phyloP scores from a whole-genome alignment of 805 yeast genomes.

The Scheffersomyces lignosus region DNA sequence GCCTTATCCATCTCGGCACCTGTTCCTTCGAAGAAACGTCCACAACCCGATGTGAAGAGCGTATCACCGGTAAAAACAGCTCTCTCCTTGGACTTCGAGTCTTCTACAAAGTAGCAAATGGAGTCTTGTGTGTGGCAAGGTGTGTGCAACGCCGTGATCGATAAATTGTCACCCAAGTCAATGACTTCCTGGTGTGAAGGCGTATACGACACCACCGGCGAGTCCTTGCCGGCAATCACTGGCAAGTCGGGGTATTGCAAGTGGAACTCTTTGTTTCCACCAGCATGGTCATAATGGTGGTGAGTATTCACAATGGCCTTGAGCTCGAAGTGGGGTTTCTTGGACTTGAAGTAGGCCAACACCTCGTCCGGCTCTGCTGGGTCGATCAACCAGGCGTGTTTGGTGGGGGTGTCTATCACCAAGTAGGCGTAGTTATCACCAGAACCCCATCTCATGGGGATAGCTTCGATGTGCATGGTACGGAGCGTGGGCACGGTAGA shows the following conservation, averaged over 20 bases:
- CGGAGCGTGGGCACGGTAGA: too few species aligned
- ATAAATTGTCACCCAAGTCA: conserved; percentile 61
- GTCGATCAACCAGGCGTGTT: conserved; percentile 80
- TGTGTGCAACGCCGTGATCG: conserved; percentile 82
- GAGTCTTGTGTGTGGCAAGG: conserved; percentile 99
- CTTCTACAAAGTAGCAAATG: conserved; percentile 79
- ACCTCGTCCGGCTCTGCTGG: conserved; percentile 85
- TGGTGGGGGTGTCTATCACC: conserved; percentile 64
- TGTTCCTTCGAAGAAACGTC: conserved; percentile 92
- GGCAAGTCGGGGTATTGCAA: conserved; percentile 48
- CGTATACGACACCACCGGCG: conserved; percentile 68
- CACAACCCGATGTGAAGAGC: conserved; percentile 90
- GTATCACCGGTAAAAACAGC: conserved; percentile 97
- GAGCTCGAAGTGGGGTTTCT: conserved; percentile 47
- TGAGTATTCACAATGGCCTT: conserved; percentile 90
- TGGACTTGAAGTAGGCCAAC: conserved; percentile 42
- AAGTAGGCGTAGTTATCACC: conserved; percentile 92
- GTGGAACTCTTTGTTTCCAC: conserved; percentile 65
- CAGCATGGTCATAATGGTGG: conserved; percentile 94
- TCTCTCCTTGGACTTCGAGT: conserved; percentile 57
- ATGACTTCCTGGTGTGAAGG: conserved; percentile 66
- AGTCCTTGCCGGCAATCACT: conserved; percentile 81
- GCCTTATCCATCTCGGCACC: conserved; percentile 78
- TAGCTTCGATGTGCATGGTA: conserved; percentile 76
- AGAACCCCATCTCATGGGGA: conserved; percentile 93